Percentiles rank a stretch among this genome's conserved stretches.
These are phyloP conservation scores for Daedaleopsis nitida DNA, from an alignment of 768 basidiomycete species.

Conservation along the genomic window DNA sequence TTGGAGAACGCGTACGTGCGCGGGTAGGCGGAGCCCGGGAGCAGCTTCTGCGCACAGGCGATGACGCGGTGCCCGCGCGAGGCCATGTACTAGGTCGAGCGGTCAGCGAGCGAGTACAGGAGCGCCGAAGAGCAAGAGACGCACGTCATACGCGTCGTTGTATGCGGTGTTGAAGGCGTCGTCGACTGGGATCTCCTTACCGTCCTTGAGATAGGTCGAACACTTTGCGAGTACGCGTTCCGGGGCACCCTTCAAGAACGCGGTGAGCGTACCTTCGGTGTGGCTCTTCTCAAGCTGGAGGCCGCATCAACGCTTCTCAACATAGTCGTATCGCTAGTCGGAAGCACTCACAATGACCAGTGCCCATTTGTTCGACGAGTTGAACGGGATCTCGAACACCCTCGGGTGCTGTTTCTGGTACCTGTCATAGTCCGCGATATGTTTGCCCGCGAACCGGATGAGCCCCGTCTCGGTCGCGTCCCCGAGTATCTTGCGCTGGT, in stretches of 20 bases:
- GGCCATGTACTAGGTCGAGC: conserved; percentile 62
- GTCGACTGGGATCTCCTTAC: conserved; percentile 47
- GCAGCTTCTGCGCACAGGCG: conserved; percentile 65
- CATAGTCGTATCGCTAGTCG: background rate
- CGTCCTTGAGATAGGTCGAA: conserved; percentile 58
- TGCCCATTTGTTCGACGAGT: conserved; percentile 76
- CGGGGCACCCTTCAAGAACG: conserved; percentile 70
- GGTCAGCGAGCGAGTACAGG: background rate
- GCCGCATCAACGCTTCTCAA: background rate
- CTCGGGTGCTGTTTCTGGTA: conserved; percentile 53
- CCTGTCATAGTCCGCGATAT: conserved; percentile 54
- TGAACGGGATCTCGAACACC: conserved; percentile 76
- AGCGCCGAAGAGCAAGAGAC: conserved; percentile 16
- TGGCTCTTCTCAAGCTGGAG: conserved; percentile 58
- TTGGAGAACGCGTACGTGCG: conserved; percentile 53
- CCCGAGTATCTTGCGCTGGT: conserved; percentile 61
- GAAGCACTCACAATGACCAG: conserved; percentile 55
- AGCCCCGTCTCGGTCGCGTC: conserved; percentile 80
- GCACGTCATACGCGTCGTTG: conserved; percentile 63
- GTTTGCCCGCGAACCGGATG: conserved; percentile 64
- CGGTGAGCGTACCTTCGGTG: conserved; percentile 46
- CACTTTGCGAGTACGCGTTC: conserved; percentile 70
- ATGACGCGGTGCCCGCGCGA: conserved; percentile 77
- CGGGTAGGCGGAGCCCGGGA: conserved; percentile 51
- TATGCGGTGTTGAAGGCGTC: conserved; percentile 56